These are phyloP conservation scores for Metschnikowia bowlesiae DNA, from an alignment of 805 yeast genomes.

Conservation along the genomic window DNA sequence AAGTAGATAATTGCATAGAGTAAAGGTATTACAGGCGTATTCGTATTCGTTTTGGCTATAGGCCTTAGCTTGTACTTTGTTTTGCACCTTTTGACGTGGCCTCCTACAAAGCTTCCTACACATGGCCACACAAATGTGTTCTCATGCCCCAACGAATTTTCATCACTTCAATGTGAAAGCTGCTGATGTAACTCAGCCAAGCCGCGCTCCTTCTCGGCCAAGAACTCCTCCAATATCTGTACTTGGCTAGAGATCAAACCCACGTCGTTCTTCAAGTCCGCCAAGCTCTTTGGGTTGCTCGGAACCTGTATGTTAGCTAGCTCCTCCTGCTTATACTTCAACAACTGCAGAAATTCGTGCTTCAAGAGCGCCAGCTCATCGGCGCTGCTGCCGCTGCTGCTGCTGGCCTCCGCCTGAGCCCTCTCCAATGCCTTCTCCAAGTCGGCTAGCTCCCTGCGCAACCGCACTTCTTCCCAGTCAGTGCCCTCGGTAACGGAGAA, in stretches of 20 bases:
- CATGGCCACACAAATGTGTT: too few species aligned
- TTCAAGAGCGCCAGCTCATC: conserved; percentile 29
- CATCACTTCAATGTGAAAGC: conserved; percentile 1
- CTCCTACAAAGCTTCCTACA: too few species aligned
- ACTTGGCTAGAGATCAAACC: conserved; percentile 76
- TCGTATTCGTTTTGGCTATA: too few species aligned
- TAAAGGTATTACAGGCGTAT: background rate
- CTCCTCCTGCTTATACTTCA: conserved; percentile 69
- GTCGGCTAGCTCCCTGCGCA: conserved; percentile 72
- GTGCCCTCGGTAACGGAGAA: conserved; percentile 69
- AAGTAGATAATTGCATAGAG: conserved; percentile 9
- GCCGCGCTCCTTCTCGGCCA: conserved; percentile 57
- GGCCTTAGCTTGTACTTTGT: too few species aligned
- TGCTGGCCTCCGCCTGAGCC: conserved; percentile 31
- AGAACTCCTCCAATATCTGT: conserved; percentile 62
- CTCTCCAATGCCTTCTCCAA: conserved; percentile 61
- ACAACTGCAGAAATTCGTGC: conserved; percentile 75
- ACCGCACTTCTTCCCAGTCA: conserved; percentile 89
- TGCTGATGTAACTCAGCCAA: conserved; percentile 27
- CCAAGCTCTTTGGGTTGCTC: conserved; percentile 32
- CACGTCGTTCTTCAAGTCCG: conserved; percentile 56
- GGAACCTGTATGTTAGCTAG: conserved; percentile 24
- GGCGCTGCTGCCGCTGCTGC: background rate
- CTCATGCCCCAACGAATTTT: too few species aligned
- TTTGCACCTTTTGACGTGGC: too few species aligned